Evolutionary conservation across 2,329 filamentous ascomycete genomes (phyloP).

Genomic region (Microascus cirrosus): DNA sequence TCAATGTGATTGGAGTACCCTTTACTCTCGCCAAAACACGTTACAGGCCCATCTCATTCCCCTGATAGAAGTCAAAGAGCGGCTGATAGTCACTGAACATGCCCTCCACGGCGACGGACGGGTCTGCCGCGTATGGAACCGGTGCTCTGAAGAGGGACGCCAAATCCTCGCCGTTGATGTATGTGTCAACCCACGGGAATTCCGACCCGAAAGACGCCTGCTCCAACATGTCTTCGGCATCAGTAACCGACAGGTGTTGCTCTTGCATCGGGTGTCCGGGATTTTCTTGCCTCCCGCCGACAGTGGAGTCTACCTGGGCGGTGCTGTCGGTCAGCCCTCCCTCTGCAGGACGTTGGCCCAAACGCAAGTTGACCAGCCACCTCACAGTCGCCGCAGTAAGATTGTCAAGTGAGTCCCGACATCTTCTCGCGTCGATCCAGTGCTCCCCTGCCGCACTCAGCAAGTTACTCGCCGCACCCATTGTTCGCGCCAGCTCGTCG

Average conservation of each 20-base stretch:
- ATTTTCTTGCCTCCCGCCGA: no score
- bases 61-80: conserved; percentile 4
- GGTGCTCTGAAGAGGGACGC: conserved; percentile 2
- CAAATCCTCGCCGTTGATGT: conserved; percentile 5
- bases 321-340: no score
- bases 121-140: not conserved
- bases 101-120: conserved; percentile 2
- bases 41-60: conserved; percentile 3
- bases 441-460: conserved; percentile 39
- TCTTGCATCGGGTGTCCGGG: no score
- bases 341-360: not conserved
- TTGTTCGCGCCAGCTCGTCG: conserved; percentile 26
- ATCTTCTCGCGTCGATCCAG: conserved; percentile 36
- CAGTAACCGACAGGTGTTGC: not conserved
- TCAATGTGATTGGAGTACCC: no score
- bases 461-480: conserved; percentile 30
- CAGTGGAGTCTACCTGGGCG: no score
- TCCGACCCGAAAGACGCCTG: not conserved
- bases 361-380: conserved; percentile 12
- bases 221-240: not conserved
- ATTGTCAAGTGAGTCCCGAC: conserved; percentile 30
- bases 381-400: conserved; percentile 18
- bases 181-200: conserved; percentile 4
- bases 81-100: conserved; percentile 6
- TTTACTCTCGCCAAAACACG: no score